Evolutionary conservation across 805 yeast genomes (phyloP).

Genomic region (Candida pini): DNA sequence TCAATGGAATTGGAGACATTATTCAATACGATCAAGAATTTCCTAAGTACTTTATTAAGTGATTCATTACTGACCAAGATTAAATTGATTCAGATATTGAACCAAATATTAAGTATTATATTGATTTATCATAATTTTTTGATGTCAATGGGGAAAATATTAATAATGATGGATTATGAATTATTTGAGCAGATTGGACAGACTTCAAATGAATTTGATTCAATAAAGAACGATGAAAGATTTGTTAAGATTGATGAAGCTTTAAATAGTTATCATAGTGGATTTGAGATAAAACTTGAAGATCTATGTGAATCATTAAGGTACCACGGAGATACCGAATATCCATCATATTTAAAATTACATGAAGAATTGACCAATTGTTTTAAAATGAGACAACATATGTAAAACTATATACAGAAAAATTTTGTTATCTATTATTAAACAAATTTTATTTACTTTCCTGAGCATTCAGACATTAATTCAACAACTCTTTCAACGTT

Average conservation of each 20-base stretch:
- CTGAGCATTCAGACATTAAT: constrained; percentile 63
- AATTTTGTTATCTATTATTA: too few relatives aligned
- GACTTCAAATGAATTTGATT: constrained; percentile 35
- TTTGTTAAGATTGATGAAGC: constrained; percentile 35
- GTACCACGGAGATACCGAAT: constrained; percentile 45
- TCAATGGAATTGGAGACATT: constrained; percentile 35
- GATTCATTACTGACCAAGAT: constrained; percentile 64
- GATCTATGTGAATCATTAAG: constrained; percentile 42
- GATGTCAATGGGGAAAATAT: constrained; percentile 46
- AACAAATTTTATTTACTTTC: constrained; percentile 15
- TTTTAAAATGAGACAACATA: constrained; percentile 4
- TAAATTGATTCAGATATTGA: constrained; percentile 41
- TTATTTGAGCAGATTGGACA: constrained; percentile 38
- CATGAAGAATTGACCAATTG: constrained; percentile 36
- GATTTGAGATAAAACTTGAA: constrained; percentile 38
- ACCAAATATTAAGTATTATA: constrained; percentile 41
- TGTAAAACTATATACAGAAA: too few relatives aligned
- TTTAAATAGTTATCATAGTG: constrained; percentile 37
- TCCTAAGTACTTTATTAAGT: constrained; percentile 56
- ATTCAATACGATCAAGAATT: constrained; percentile 43
- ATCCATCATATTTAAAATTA: constrained; percentile 37
- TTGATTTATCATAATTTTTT: constrained; percentile 44
- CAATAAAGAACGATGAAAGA: constrained; percentile 33
- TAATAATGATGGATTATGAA: constrained; percentile 43
- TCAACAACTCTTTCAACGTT: constrained; percentile 66